Base-by-base conservation (phyloP, 192 early-diverging fungal genomes). In the Phlyctochytrium bullatum region DNA sequence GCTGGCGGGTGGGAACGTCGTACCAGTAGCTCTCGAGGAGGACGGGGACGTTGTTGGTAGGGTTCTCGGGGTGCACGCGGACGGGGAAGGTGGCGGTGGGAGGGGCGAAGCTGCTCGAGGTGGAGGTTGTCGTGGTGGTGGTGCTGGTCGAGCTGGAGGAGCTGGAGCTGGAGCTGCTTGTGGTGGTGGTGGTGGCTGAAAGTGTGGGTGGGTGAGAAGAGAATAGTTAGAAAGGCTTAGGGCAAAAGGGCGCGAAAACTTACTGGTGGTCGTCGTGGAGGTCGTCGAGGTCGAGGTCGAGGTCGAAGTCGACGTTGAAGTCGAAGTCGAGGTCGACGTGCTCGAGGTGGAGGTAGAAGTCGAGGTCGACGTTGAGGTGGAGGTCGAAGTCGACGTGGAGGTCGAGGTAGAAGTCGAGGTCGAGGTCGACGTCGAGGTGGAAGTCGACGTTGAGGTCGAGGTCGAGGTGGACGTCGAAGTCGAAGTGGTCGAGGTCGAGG, bases 371-470 rank as follows among this genome's bases (percentile, higher is more conserved):
- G 54, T 6, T 14, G 54, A 6, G 54, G 25, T 27, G 54, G 54
- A 24, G 20, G 54, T 25, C 16, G 54, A 24, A 10, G 54, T 57
- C 6, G 54, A 6, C 27, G 54, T 10, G 10, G 54, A 25, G 20
- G 54, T 10, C 12, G 54, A 27, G 54, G 54, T 10, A 57, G 54
- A 10, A 14, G 27, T 27, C 40, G 40, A 50, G 40, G 40, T 14
- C 40, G 40, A 50, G 40, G 40, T 50, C 40, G 40, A n/a, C n/a
- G 40, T 50, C 40, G 40, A n/a, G n/a, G n/a, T n/a, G n/a, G n/a
- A n/a, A n/a, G n/a, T n/a, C n/a, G n/a, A n/a, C n/a, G n/a, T n/a
- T n/a, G n/a, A n/a, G n/a, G n/a, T 10, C 27, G 54, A 57, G 54
- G 54, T 28, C 4, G 54, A 24, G 20, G 54, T 57, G 4, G 54